A percentile compares a stretch with the other conserved stretches of the same genome.
phyloP scores from a whole-genome alignment of 1,139 yeast genomes.

The Kurtzmaniella natalensis region DNA sequence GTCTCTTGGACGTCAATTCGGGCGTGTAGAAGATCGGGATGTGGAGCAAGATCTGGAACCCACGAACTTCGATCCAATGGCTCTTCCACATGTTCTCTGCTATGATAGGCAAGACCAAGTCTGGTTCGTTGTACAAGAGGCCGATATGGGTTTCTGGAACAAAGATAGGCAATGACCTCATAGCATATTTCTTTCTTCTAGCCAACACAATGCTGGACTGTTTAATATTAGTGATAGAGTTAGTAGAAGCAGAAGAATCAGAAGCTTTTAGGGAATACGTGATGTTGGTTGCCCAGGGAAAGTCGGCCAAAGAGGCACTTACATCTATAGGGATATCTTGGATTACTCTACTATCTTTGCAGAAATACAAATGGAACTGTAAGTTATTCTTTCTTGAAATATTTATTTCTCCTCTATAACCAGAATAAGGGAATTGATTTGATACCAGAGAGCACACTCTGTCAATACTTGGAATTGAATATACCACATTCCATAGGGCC shows the following conservation, averaged over 20 bases:
- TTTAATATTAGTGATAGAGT: too few species aligned
- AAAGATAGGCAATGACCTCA: slow-evolving; percentile 20
- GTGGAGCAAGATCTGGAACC: slow-evolving; percentile 18
- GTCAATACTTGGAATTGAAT: slow-evolving; percentile 1
- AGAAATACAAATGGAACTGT: slow-evolving; percentile 8
- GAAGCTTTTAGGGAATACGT: slow-evolving; percentile 1
- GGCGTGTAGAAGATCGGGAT: slow-evolving; percentile 32
- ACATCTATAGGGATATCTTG: slow-evolving; percentile 2
- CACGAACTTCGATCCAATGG: slow-evolving; percentile 28
- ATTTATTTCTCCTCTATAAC: slow-evolving; percentile 7
- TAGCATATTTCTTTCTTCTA: slow-evolving; percentile 21
- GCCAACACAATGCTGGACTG: slow-evolving; percentile 13
- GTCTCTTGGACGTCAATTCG: slow-evolving; percentile 20
- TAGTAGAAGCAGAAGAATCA: too few species aligned
- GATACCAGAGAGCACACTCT: slow-evolving; percentile 6
- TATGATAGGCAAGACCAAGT: slow-evolving; percentile 20
- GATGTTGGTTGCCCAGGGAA: slow-evolving; percentile 3
- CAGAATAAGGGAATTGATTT: slow-evolving; percentile 5
- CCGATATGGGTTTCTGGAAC: slow-evolving; percentile 26
- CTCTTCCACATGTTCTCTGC: slow-evolving; percentile 21
- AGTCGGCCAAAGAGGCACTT: not conserved
- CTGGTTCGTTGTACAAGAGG: slow-evolving; percentile 15
- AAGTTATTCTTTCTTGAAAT: not conserved
- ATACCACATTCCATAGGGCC: too few species aligned
- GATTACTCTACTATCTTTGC: slow-evolving; percentile 7